Base-by-base conservation (phyloP, 352 stramenopile genomes). In the Globisporangium apiculatum region DNA sequence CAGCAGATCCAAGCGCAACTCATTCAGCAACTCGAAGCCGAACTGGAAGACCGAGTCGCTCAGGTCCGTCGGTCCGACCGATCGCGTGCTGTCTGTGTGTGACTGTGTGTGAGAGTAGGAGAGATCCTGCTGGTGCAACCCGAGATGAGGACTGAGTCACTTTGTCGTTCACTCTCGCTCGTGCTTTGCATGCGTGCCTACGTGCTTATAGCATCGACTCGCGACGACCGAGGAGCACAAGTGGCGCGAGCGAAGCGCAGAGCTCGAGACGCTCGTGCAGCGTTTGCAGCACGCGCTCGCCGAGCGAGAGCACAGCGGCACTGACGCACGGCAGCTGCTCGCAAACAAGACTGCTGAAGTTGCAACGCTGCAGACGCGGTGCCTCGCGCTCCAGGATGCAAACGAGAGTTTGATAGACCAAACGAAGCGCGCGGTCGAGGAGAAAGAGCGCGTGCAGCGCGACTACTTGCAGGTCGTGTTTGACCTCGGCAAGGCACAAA, bases 381-480 rank as follows among this genome's bases (percentile, higher is more conserved):
- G 71, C 40, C 55, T 71, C 3, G 54, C 57, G 40, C 42, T 80
- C 3, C 65, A 80, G 31, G 61, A 68, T 10, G 55, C 67, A 31
- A 76, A 76, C 47, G 74, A 81, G 18, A 53, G 50, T 0, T 65
- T 54, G 3, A 62, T 78, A 50, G 69, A 75, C 10, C 65, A 76
- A 35, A 49, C 69, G 4, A 62, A 64, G 41, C 68, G 73, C 41
- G 71, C 65, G 0, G 57, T 41, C 0, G 61, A 68, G 7, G 70
- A 82, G 51, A 71, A 71, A 48, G 74, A 84, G 7, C 70, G 72
- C 35, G 64, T 77, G 8, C 69, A 73, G 17, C 76, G 78, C 43
- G 74, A 81, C 48, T 81, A 79, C 49, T 35, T 70, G 48, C 73
- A 84, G 52, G 69, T 79, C 18, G 69, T 78, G 17, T 81, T 64